Evolutionary conservation across 2,329 filamentous ascomycete species (phyloP).

Genomic region (Metarhizium rileyi): DNA sequence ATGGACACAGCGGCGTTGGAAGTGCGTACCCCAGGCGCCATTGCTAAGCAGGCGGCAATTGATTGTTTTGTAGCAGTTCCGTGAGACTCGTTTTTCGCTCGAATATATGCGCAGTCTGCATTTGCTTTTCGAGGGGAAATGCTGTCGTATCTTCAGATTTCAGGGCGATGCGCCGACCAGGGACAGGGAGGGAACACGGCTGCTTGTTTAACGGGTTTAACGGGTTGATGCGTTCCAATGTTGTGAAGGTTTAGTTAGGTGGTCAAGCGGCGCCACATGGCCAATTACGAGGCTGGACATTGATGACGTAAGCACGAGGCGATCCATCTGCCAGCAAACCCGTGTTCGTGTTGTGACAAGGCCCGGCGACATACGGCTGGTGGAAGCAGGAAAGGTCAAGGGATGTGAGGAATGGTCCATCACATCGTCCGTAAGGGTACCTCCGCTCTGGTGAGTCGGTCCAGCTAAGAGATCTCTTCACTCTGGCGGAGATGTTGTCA

Average conservation of each 20-base stretch:
- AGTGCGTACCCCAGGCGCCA: constrained; percentile 30
- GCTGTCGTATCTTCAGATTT: neutral
- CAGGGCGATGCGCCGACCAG: neutral
- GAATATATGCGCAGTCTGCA: neutral
- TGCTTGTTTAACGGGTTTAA: neutral
- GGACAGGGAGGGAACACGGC: neutral
- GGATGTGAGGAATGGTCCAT: too few relatives aligned
- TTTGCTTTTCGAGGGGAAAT: neutral
- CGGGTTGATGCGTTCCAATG: too few relatives aligned
- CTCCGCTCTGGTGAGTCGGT: too few relatives aligned
- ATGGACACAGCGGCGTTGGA: neutral
- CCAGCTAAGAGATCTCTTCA: neutral
- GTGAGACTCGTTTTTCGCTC: neutral
- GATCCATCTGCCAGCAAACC: neutral
- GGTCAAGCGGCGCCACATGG: constrained; percentile 1
- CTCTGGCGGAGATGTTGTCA: neutral
- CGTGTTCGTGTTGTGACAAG: too few relatives aligned
- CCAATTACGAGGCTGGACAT: constrained; percentile 1
- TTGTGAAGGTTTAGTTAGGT: neutral
- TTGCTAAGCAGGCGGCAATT: constrained; percentile 12
- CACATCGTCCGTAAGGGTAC: too few relatives aligned
- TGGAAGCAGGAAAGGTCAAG: too few relatives aligned
- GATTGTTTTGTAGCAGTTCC: neutral
- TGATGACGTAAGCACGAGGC: constrained; percentile 6
- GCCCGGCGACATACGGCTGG: too few relatives aligned